Conservation (phyloP, 371 early-diverging fungal species). For the Amoeboaphelidium protococcarum region DNA sequence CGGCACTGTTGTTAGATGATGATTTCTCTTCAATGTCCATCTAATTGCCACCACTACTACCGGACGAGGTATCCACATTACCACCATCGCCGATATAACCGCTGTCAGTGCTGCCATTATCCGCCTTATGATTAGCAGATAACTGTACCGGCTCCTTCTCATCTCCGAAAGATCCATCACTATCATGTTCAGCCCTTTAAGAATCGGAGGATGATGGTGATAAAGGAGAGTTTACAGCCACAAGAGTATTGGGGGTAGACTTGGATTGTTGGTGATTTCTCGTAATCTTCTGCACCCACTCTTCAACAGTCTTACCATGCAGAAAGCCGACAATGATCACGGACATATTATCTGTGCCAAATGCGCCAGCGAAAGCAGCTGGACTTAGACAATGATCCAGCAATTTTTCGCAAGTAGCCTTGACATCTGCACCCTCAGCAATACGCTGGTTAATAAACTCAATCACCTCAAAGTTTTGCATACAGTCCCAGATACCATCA, state of each 20-base stretch:
- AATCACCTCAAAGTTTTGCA: conserved; percentile 61
- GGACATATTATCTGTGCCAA: conserved; percentile 91
- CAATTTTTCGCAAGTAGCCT: conserved; percentile 44
- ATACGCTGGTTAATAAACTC: conserved; percentile 41
- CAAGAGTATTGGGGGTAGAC: too few relatives aligned
- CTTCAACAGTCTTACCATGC: conserved; percentile 31
- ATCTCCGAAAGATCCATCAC: neutral
- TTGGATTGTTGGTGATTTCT: too few relatives aligned
- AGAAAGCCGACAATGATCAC: conserved; percentile 65
- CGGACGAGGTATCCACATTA: neutral
- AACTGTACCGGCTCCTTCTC: neutral
- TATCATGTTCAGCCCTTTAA: too few relatives aligned
- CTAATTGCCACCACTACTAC: neutral
- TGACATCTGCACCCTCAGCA: conserved; percentile 22
- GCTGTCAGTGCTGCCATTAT: neutral
- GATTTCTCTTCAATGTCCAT: neutral
- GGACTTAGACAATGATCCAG: conserved; percentile 75
- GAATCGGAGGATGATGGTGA: too few relatives aligned
- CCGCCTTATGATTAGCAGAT: neutral
- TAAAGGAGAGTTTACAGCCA: too few relatives aligned
- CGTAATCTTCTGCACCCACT: conserved; percentile 36
- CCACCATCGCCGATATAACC: neutral
- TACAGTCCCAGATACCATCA: conserved; percentile 96
- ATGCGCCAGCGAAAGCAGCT: conserved; percentile 43
- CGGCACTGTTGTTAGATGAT: neutral